Evolutionary conservation across 768 basidiomycete species (phyloP).

Genomic region (Filobasidium wieringae): DNA sequence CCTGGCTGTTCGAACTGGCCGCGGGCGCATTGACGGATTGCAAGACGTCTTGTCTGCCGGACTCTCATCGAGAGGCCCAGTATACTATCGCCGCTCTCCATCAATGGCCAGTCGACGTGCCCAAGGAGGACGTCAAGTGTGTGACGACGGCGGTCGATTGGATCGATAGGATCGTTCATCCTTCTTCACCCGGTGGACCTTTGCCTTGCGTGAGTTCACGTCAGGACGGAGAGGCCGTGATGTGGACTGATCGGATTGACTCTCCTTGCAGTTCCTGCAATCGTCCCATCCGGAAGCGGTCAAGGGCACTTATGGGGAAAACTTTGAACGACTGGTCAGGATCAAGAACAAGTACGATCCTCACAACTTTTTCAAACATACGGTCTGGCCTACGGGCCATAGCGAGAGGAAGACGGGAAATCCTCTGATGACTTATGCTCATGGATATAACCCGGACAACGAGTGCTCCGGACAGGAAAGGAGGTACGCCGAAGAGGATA

Average conservation of each 20-base stretch:
- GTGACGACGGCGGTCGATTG: slow-evolving; percentile 78
- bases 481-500: not conserved
- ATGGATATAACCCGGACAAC: not conserved
- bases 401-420: not conserved
- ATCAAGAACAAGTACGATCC: slow-evolving; percentile 73
- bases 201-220: slow-evolving; percentile 64
- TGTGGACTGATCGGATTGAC: not conserved
- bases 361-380: slow-evolving; percentile 58
- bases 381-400: slow-evolving; percentile 55
- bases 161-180: slow-evolving; percentile 62
- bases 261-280: slow-evolving; percentile 30
- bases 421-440: not conserved
- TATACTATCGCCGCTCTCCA: slow-evolving; percentile 84
- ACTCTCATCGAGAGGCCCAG: slow-evolving; percentile 61
- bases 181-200: slow-evolving; percentile 65
- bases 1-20: slow-evolving; percentile 85
- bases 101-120: slow-evolving; percentile 67
- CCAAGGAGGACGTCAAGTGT: slow-evolving; percentile 67
- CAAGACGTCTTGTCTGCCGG: slow-evolving; percentile 59
- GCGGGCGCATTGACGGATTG: slow-evolving; percentile 67
- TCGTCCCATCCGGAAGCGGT: slow-evolving; percentile 24
- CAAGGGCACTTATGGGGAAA: slow-evolving; percentile 48
- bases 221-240: too few species aligned
- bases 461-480: not conserved
- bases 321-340: slow-evolving; percentile 57